Evolutionary conservation across 176 grass and related monocot species (phyloP), one percentile per base, ranked within the genome.

Genomic region (Bothriochloa decipiens): DNA sequence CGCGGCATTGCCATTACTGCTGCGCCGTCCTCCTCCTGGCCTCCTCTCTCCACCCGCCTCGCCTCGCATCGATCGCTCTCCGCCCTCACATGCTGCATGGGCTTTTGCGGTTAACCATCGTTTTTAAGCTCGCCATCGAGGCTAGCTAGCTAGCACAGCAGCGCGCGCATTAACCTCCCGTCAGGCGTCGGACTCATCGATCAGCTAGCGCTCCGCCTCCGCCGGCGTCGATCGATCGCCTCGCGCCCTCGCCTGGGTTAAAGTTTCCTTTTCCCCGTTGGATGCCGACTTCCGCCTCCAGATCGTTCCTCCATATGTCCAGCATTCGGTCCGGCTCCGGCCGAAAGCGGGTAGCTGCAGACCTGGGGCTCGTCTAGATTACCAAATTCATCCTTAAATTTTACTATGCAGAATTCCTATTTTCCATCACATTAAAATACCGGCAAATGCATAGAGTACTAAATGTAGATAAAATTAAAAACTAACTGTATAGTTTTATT

Each of bases 21-120:
- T 81, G 20, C 79, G 29, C 20, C 10, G 49, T 14, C 46, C 63
- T 18, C 39, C 65, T 29, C 79, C 68, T 53, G 1, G 40, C 29
- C 29, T 32, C 47, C 1, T 6, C 47, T 17, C 47, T 17, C 47
- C 14, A 17, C 3, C 15, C 49, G 47, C 47, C n/a, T 6, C 76
- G 1, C 57, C 42, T 70, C 55, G 8, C 63, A 9, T 36, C 22
- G 62, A 62, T 80, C 84, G 82, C 71, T 69, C 80, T 88, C 90
- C 58, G 72, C 18, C 43, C 65, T 90, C 83, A 80, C 84, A 83
- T 92, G 78, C 83, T 85, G 86, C 70, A 75, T 86, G 74, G 80
- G 79, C 79, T 83, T 89, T 79, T 89, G 79, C 60, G 82, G 90
- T 86, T 92, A 80, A 81, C n/a, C 83, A 84, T 92, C 87, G 36